Evolutionary conservation across 148 eudicot species (phyloP).

Genomic region (Limonium bicolor): DNA sequence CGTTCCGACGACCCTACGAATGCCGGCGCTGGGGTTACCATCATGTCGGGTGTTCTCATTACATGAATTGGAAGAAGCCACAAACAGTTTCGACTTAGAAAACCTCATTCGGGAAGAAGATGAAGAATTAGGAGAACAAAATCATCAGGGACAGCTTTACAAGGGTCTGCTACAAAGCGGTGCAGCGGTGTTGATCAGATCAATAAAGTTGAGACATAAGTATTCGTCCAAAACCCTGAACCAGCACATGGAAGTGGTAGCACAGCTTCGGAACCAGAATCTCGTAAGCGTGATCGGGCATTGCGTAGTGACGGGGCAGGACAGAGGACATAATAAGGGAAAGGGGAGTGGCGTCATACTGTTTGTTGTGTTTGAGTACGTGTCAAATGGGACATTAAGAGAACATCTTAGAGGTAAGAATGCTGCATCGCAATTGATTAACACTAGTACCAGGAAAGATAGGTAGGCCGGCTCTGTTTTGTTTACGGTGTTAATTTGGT

Average conservation of each 20-base stretch:
- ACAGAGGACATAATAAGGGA: slow-evolving; percentile 37
- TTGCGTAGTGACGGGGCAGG: slow-evolving; percentile 44
- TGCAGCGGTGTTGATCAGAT: slow-evolving; percentile 40
- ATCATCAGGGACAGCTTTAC: slow-evolving; percentile 30
- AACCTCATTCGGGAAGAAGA: slow-evolving; percentile 44
- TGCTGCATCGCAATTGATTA: neutral
- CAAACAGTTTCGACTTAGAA: slow-evolving; percentile 51
- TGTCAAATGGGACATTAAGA: slow-evolving; percentile 55
- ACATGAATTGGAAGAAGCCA: slow-evolving; percentile 81
- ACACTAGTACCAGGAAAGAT: no score
- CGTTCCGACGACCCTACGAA: slow-evolving; percentile 35
- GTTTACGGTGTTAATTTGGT: neutral
- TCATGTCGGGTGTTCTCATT: slow-evolving; percentile 47
- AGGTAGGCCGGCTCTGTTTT: no score
- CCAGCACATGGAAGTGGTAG: slow-evolving; percentile 59
- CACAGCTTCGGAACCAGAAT: slow-evolving; percentile 65
- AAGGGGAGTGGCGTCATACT: slow-evolving; percentile 43
- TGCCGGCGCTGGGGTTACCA: slow-evolving; percentile 51
- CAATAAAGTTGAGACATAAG: slow-evolving; percentile 61
- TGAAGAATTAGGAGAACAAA: neutral
- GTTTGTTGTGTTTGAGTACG: slow-evolving; percentile 57
- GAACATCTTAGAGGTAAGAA: slow-evolving; percentile 64
- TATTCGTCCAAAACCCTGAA: slow-evolving; percentile 49
- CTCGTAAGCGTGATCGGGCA: slow-evolving; percentile 80
- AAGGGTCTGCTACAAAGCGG: slow-evolving; percentile 65